Evolutionary conservation across 257 asterid genomes (phyloP).

Genomic region (Euphrasia confusa): DNA sequence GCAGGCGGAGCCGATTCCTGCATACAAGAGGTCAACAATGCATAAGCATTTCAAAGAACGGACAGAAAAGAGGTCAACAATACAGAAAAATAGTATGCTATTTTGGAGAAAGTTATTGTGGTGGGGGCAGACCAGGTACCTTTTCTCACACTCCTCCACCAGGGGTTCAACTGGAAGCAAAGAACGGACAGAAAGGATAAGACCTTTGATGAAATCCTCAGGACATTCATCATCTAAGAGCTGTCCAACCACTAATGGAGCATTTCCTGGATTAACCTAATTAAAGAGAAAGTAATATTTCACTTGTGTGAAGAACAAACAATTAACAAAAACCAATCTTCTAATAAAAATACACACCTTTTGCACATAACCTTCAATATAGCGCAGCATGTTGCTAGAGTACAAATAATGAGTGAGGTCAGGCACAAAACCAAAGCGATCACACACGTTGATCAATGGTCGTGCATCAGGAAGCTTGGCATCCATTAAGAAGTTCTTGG

Average conservation of each 20-base stretch:
- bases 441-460: slow-evolving; percentile 87
- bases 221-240: slow-evolving; percentile 94
- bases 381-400: slow-evolving; percentile 87
- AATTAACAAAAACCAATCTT: slow-evolving; percentile 10
- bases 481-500: slow-evolving; percentile 90
- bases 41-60: slow-evolving; percentile 23
- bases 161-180: slow-evolving; percentile 92
- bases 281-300: slow-evolving; percentile 18
- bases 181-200: slow-evolving; percentile 91
- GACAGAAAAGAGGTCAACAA: slow-evolving; percentile 15
- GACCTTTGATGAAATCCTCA: slow-evolving; percentile 92
- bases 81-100: background rate
- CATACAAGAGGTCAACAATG: slow-evolving; percentile 16
- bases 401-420: slow-evolving; percentile 91
- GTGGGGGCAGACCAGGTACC: slow-evolving; percentile 34
- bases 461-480: slow-evolving; percentile 96
- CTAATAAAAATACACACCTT: slow-evolving; percentile 45
- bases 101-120: slow-evolving; percentile 10
- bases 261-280: slow-evolving; percentile 96
- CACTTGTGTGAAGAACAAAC: slow-evolving; percentile 11
- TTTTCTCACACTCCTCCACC: slow-evolving; percentile 94
- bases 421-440: slow-evolving; percentile 91
- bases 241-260: slow-evolving; percentile 95
- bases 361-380: slow-evolving; percentile 95
- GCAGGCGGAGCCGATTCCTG: slow-evolving; percentile 93